Conservation (phyloP, 2,329 filamentous ascomycete genomes). For the Neophaeococcomyces aloes region DNA sequence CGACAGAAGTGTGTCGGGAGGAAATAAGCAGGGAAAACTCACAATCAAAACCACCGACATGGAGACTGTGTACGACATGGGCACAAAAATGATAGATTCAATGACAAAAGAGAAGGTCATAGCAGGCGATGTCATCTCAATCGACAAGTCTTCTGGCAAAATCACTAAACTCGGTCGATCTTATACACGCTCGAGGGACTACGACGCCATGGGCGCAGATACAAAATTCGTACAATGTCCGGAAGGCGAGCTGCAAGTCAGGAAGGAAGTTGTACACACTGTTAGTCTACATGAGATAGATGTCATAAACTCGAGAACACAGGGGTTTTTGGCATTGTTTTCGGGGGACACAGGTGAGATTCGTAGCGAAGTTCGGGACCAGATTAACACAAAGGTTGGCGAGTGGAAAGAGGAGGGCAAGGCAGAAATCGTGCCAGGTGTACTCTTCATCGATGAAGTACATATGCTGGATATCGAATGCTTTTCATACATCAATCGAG, state of each 20-base stretch:
- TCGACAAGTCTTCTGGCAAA: conserved; percentile 96
- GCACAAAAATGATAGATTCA: conserved; percentile 98
- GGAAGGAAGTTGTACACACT: conserved; percentile 93
- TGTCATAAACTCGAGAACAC: conserved; percentile 97
- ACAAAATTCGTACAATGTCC: conserved; percentile 97
- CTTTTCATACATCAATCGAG: conserved; percentile 97
- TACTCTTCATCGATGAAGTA: conserved; percentile 96
- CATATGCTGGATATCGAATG: conserved; percentile 99
- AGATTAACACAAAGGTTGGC: conserved; percentile 97
- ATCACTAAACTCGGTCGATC: conserved; percentile 95
- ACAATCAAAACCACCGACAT: conserved; percentile 99
- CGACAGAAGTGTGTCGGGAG: conserved; percentile 88
- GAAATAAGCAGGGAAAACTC: conserved; percentile 95
- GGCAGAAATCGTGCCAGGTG: conserved; percentile 91
- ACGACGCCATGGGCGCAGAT: conserved; percentile 97
- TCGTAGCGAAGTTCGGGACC: conserved; percentile 88
- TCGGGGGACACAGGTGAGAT: conserved; percentile 98
- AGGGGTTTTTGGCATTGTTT: conserved; percentile 93
- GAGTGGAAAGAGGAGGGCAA: conserved; percentile 99
- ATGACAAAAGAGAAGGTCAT: conserved; percentile 99
- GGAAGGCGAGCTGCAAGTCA: conserved; percentile 92
- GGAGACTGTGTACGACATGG: conserved; percentile 99
- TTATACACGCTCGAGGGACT: conserved; percentile 89
- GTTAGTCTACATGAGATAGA: conserved; percentile 97
- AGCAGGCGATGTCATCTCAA: conserved; percentile 95